Evolutionary conservation across 495 filamentous ascomycete genomes (phyloP).

Genomic region (Peziza echinospora): DNA sequence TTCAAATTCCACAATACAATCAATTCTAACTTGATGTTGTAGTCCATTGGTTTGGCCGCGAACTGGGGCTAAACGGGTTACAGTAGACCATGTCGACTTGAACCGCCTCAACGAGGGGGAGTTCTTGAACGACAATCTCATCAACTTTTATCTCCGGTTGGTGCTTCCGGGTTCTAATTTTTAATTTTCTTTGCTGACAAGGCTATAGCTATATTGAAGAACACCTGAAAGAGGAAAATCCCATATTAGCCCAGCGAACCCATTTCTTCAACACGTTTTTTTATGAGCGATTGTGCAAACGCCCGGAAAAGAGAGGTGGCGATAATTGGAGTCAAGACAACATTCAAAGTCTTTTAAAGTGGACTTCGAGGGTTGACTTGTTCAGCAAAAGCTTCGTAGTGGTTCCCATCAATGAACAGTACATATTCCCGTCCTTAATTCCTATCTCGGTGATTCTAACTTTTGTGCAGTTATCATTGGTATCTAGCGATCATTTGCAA

Average conservation of each 20-base stretch:
- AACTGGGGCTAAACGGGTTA: constrained; percentile 45
- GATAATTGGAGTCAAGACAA: constrained; percentile 13
- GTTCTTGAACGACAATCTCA: constrained; percentile 79
- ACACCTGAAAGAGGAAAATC: constrained; percentile 32
- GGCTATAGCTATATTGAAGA: constrained; percentile 37
- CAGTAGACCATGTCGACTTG: constrained; percentile 60
- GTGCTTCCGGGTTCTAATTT: background rate
- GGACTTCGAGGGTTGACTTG: constrained; percentile 72
- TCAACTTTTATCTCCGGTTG: constrained; percentile 57
- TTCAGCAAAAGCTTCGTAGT: constrained; percentile 75
- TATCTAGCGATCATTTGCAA: constrained; percentile 95
- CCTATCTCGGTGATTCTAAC: constrained; percentile 6
- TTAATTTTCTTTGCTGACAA: constrained; percentile 8
- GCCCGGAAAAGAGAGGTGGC: constrained; percentile 28
- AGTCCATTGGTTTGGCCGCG: constrained; percentile 44
- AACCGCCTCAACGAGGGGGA: constrained; percentile 60
- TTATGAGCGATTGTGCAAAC: constrained; percentile 47
- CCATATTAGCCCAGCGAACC: constrained; percentile 37
- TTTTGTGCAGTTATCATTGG: constrained; percentile 42
- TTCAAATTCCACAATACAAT: background rate
- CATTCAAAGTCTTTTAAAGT: constrained; percentile 50
- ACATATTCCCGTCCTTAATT: background rate
- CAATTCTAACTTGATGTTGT: too few species aligned
- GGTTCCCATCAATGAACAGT: constrained; percentile 69
- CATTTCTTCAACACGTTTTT: constrained; percentile 91